Percentiles rank a stretch among this genome's conserved stretches.
Evolutionary conservation across 208 protist genomes (phyloP).

Genomic region (Borovskyia barvae): DNA sequence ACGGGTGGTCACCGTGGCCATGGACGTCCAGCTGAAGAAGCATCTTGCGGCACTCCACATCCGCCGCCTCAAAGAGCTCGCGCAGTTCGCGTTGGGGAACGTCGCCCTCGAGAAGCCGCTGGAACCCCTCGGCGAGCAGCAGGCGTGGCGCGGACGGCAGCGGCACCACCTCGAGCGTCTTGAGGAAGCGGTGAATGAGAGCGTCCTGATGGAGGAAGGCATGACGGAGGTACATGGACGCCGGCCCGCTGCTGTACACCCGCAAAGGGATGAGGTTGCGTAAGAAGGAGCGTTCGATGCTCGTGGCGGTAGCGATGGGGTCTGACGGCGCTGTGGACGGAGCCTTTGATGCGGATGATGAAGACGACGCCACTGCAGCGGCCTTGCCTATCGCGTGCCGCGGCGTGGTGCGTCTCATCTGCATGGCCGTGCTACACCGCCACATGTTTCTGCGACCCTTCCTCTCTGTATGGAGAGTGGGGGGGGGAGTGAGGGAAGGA

Average conservation of each 20-base stretch:
- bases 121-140: conserved; percentile 82
- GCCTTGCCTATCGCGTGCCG: too few relatives aligned
- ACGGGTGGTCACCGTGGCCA: not conserved
- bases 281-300: conserved; percentile 56
- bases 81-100: conserved; percentile 74
- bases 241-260: conserved; percentile 49
- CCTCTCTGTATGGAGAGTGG: too few relatives aligned
- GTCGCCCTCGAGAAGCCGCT: conserved; percentile 68
- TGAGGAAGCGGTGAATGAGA: conserved; percentile 58
- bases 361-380: not conserved
- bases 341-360: not conserved
- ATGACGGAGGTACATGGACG: conserved; percentile 59
- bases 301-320: not conserved
- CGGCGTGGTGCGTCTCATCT: too few relatives aligned
- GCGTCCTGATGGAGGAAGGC: conserved; percentile 67
- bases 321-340: not conserved
- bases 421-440: too few relatives aligned
- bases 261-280: conserved; percentile 75
- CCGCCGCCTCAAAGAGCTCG: conserved; percentile 71
- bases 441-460: too few relatives aligned
- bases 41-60: conserved; percentile 52
- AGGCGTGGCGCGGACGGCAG: conserved; percentile 75
- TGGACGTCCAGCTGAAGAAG: conserved; percentile 39
- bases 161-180: conserved; percentile 61
- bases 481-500: not conserved